Conservation (phyloP, 805 yeast genomes). For the Komagataella phaffii region DNA sequence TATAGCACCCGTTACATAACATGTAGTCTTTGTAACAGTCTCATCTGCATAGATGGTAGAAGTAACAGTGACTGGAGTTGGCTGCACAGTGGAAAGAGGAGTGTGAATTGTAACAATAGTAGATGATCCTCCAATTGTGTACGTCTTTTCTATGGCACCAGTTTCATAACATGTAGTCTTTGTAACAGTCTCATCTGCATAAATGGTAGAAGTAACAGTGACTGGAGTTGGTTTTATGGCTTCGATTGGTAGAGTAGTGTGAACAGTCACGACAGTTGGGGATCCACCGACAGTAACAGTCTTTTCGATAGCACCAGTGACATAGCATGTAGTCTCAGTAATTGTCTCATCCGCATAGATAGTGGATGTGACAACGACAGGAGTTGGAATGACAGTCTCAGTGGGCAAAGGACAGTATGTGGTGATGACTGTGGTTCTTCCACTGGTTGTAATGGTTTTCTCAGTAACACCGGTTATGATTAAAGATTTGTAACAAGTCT, state of each 20-base stretch:
- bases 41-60: neutral
- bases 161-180: too few species aligned
- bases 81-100: neutral
- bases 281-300: neutral
- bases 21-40: neutral
- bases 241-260: neutral
- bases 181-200: too few species aligned
- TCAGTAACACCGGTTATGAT: constrained; percentile 9
- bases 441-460: constrained; percentile 19
- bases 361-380: neutral
- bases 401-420: constrained; percentile 20
- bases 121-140: too few species aligned
- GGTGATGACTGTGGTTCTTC: constrained; percentile 21
- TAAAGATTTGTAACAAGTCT: constrained; percentile 13
- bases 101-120: too few species aligned
- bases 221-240: too few species aligned
- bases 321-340: neutral
- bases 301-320: neutral
- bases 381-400: constrained; percentile 1
- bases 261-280: neutral
- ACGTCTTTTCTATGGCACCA: too few species aligned
- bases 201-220: too few species aligned
- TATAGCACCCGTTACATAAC: neutral
- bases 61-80: neutral
- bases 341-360: neutral